Conservation (phyloP, 768 basidiomycete species). For the Lyophyllum semitale region DNA sequence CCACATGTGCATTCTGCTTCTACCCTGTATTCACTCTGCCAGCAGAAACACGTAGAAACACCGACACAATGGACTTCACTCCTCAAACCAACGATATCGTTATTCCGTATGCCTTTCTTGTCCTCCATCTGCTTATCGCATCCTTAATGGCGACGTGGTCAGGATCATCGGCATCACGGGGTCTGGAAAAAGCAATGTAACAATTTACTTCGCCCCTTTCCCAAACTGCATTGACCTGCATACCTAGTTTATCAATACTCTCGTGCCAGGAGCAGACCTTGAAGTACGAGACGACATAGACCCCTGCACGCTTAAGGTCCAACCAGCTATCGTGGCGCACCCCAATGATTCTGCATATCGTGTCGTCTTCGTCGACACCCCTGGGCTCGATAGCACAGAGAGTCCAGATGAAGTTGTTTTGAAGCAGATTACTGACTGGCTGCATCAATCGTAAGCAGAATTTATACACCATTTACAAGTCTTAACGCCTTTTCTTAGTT, state of each 20-base stretch:
- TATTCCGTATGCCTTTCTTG: constrained; percentile 11
- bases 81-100: constrained; percentile 17
- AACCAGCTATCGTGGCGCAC: constrained; percentile 6
- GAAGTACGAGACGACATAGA: constrained; percentile 14
- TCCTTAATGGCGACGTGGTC: neutral
- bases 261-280: neutral
- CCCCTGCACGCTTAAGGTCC: constrained; percentile 8
- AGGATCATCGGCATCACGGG: constrained; percentile 17
- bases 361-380: constrained; percentile 15
- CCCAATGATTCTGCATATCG: constrained; percentile 10
- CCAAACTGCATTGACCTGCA: neutral
- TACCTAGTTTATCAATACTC: constrained; percentile 13
- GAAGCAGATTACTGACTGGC: neutral
- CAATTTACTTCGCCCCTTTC: neutral
- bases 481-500: neutral
- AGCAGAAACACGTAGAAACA: too few relatives aligned
- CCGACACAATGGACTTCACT: neutral
- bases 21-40: too few relatives aligned
- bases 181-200: constrained; percentile 17
- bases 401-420: constrained; percentile 11
- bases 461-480: neutral
- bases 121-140: neutral
- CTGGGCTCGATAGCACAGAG: constrained; percentile 12
- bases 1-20: neutral
- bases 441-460: constrained; percentile 9